phyloP scores from a whole-genome alignment of 2,329 filamentous ascomycete genomes.

The Curvularia eragrostidis region DNA sequence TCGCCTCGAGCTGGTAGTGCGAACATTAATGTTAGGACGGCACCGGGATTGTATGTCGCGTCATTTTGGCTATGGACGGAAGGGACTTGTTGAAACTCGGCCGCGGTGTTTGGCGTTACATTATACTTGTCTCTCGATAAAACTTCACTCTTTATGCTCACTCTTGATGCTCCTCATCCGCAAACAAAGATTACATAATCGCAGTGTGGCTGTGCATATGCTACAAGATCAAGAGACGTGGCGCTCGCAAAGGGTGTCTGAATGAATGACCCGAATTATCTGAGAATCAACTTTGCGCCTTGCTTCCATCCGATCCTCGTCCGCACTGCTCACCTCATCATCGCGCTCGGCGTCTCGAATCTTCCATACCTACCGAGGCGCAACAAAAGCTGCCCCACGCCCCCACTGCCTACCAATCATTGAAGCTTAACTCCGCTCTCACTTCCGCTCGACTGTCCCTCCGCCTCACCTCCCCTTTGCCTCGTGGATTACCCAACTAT shows the following conservation, averaged over 20 bases:
- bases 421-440: constrained; percentile 26
- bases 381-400: constrained; percentile 27
- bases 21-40: not conserved
- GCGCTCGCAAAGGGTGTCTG: not conserved
- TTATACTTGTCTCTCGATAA: not conserved
- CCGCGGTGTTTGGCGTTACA: not conserved
- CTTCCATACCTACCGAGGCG: constrained; percentile 24
- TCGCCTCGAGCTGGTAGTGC: not conserved
- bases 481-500: constrained; percentile 16
- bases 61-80: not conserved
- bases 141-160: not conserved
- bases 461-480: constrained; percentile 2
- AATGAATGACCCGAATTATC: not conserved
- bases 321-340: constrained; percentile 27
- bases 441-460: constrained; percentile 22
- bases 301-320: constrained; percentile 6
- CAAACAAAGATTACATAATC: constrained; percentile 1
- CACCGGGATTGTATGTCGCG: not conserved
- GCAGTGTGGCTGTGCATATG: constrained; percentile 10
- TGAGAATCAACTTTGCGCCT: not conserved
- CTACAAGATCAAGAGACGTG: not conserved
- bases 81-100: not conserved
- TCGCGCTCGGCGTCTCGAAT: constrained; percentile 30
- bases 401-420: constrained; percentile 32
- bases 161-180: not conserved